phyloP scores from a whole-genome alignment of 2,329 filamentous ascomycete species.

The Xylaria hypoxylon region DNA sequence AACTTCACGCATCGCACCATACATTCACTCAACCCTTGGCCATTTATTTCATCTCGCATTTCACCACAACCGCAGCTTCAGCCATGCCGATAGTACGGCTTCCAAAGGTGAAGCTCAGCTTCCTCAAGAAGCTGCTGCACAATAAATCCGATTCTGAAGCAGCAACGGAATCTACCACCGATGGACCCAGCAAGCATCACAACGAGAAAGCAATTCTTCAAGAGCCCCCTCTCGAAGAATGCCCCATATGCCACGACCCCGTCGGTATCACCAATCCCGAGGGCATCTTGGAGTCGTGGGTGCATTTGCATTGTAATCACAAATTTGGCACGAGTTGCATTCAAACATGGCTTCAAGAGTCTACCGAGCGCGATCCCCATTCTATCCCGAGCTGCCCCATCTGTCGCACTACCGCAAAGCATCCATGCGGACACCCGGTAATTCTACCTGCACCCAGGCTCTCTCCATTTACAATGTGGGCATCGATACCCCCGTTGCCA shows the following conservation, averaged over 20 bases:
- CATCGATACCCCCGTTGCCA: slow-evolving; percentile 27
- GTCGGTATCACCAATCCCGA: slow-evolving; percentile 55
- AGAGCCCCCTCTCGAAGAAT: slow-evolving; percentile 48
- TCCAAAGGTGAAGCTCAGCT: slow-evolving; percentile 43
- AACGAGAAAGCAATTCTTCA: slow-evolving; percentile 24
- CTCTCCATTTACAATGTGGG: slow-evolving; percentile 13
- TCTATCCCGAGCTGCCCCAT: slow-evolving; percentile 54
- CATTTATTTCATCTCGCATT: background rate
- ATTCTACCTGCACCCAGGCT: slow-evolving; percentile 32
- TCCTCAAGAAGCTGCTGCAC: slow-evolving; percentile 45
- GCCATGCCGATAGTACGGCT: slow-evolving; percentile 39
- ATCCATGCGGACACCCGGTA: slow-evolving; percentile 50
- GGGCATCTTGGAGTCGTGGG: slow-evolving; percentile 56
- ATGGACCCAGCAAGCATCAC: slow-evolving; percentile 31
- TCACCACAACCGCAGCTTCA: slow-evolving; percentile 8
- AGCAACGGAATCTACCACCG: slow-evolving; percentile 17
- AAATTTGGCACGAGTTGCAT: slow-evolving; percentile 58
- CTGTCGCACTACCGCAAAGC: slow-evolving; percentile 53
- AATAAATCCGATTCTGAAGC: slow-evolving; percentile 25
- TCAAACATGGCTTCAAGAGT: slow-evolving; percentile 56
- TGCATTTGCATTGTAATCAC: slow-evolving; percentile 57
- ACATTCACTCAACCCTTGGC: background rate
- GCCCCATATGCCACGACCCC: slow-evolving; percentile 59
- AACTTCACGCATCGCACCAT: background rate
- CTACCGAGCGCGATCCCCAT: slow-evolving; percentile 52